phyloP scores from a whole-genome alignment of 2,329 filamentous ascomycete species.

The Escovopsis sp. region DNA sequence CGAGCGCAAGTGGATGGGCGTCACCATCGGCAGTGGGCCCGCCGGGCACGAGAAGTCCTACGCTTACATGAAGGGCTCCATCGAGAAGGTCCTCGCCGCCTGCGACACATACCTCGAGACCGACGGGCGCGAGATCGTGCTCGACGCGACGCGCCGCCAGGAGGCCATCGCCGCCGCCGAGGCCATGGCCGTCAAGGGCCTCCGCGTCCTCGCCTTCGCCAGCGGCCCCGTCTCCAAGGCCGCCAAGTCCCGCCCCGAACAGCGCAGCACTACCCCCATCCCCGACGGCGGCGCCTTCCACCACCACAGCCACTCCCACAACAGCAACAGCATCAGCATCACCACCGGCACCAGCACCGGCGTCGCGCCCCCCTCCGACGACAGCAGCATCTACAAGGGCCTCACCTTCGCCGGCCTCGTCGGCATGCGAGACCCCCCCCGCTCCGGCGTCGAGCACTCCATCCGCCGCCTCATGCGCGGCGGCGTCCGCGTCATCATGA shows the following conservation, averaged over 20 bases:
- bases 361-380: constrained; percentile 66
- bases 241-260: constrained; percentile 16
- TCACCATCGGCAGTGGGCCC: constrained; percentile 52
- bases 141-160: constrained; percentile 61
- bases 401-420: constrained; percentile 84
- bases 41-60: constrained; percentile 52
- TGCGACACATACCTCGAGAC: constrained; percentile 84
- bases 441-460: constrained; percentile 76
- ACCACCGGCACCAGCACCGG: constrained; percentile 83
- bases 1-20: constrained; percentile 98
- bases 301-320: constrained; percentile 46
- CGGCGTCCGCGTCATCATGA: constrained; percentile 97
- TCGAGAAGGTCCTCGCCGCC: constrained; percentile 71
- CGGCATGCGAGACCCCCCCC: constrained; percentile 92
- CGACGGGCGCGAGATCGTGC: constrained; percentile 70
- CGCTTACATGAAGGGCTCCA: constrained; percentile 88
- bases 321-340: constrained; percentile 74
- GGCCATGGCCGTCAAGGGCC: constrained; percentile 72
- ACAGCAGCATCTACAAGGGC: constrained; percentile 46
- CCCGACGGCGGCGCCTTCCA: constrained; percentile 21
- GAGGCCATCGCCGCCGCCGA: constrained; percentile 70
- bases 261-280: constrained; percentile 37
- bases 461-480: constrained; percentile 85
- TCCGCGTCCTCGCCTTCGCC: constrained; percentile 85
- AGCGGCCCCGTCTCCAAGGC: constrained; percentile 53